Base-by-base conservation (phyloP, 176 grass and related monocot species). In the Zea luxurians region DNA sequence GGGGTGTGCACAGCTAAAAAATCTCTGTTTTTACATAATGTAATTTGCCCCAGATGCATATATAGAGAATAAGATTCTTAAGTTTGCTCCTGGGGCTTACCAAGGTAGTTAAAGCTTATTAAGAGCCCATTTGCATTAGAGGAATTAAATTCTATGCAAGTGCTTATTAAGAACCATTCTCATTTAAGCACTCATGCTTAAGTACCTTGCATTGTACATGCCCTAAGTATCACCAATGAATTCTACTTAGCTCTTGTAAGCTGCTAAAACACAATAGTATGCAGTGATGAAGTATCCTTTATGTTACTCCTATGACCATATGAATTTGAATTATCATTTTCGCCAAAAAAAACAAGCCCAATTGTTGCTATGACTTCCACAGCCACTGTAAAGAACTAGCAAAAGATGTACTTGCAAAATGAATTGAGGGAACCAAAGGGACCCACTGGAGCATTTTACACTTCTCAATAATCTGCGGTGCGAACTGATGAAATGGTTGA, bases 371-470 rank as follows among this genome's bases (percentile, higher is more conserved):
- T 69, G 44, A 44, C 6, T 63, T 78, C 46, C 66, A 63, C 66
- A 78, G 37, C n/a, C 15, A 43, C 44, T 63, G 10, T 10, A 62
- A 38, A 83, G 6, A 77, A 10, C 13, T 15, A 78, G 46, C 5
- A 44, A 78, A 85, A 55, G 10, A 70, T 36, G 13, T 6, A 53
- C 4, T 53, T 53, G 52, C 37, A 38, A 57, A 85, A 85, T 57
- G 76, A 46, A 67, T 74, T 74, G 47, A 36, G 21, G 61, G 34
- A 68, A 74, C 20, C 38, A 78, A 72, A 58, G 62, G 48, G 62
- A 34, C 16, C 63, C 16, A 59, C 10, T 79, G 48, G 4, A 71
- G 62, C 20, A 48, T 74, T 80, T 68, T 44, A 50, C 34, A 75
- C 36, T 13, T 71, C 2, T 64, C 46, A 20, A 6, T 12, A 61